phyloP scores from a whole-genome alignment of 2,329 filamentous ascomycete species.

The Pseudocercospora vitis region DNA sequence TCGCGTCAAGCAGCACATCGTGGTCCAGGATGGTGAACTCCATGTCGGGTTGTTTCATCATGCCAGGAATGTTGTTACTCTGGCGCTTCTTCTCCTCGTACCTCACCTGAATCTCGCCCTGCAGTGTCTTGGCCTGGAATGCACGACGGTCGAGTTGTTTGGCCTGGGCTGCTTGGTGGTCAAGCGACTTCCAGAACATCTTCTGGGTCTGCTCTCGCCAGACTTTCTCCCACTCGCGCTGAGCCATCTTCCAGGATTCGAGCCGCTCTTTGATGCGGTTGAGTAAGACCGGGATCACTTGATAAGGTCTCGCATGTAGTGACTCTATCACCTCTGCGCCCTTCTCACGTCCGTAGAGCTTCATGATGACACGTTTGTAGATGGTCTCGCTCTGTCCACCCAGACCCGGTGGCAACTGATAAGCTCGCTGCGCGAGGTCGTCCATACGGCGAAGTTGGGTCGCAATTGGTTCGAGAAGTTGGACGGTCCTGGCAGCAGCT shows the following conservation, averaged over 20 bases:
- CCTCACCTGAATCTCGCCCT: slow-evolving; percentile 87
- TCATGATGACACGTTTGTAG: slow-evolving; percentile 95
- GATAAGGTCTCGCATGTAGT: slow-evolving; percentile 79
- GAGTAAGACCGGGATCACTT: slow-evolving; percentile 84
- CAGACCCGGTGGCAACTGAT: slow-evolving; percentile 77
- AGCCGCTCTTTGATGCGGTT: slow-evolving; percentile 91
- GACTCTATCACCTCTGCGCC: slow-evolving; percentile 84
- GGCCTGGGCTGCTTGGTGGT: slow-evolving; percentile 91
- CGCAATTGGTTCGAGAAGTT: slow-evolving; percentile 90
- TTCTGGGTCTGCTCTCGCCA: slow-evolving; percentile 95
- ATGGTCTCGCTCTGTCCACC: slow-evolving; percentile 94
- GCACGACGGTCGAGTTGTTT: slow-evolving; percentile 83
- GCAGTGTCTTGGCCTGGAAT: slow-evolving; percentile 84
- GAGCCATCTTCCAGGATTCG: slow-evolving; percentile 95
- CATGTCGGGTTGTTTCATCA: slow-evolving; percentile 58
- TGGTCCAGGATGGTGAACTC: slow-evolving; percentile 66
- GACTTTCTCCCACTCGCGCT: slow-evolving; percentile 98
- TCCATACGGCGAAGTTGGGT: slow-evolving; percentile 83
- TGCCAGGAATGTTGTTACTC: slow-evolving; percentile 31
- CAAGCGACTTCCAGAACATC: slow-evolving; percentile 93
- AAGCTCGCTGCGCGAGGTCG: slow-evolving; percentile 62
- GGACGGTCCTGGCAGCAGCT: slow-evolving; percentile 89
- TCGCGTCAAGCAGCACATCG: slow-evolving; percentile 54
- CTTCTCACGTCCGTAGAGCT: slow-evolving; percentile 84
- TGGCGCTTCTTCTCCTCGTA: slow-evolving; percentile 84